Conservation (phyloP, 768 basidiomycete species). For the Boletus eberwhitei region DNA sequence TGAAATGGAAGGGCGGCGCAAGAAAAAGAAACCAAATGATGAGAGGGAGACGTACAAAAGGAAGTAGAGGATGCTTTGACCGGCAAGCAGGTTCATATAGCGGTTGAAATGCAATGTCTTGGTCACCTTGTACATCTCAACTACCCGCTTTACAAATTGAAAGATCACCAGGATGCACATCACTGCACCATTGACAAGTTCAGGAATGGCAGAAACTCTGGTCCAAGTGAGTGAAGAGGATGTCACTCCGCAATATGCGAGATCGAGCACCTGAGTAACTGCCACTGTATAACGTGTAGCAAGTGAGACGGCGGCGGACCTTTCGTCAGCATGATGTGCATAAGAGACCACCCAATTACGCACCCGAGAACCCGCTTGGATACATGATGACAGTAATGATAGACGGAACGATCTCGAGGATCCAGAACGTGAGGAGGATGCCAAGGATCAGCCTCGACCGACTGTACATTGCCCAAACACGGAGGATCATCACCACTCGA, state of each 20-base stretch:
- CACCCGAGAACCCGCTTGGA: neutral
- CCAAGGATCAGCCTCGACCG: slow-evolving; percentile 8
- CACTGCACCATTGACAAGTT: neutral
- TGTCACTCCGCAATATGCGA: neutral
- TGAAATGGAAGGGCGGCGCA: neutral
- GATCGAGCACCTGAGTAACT: neutral
- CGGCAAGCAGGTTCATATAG: slow-evolving; percentile 4
- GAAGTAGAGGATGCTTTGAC: slow-evolving; percentile 10
- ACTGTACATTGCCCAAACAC: slow-evolving; percentile 12
- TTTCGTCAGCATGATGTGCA: neutral
- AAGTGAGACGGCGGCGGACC: neutral
- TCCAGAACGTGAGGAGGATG: slow-evolving; percentile 8
- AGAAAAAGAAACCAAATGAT: neutral
- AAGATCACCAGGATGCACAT: slow-evolving; percentile 4
- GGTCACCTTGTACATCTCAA: slow-evolving; percentile 3
- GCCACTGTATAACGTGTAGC: neutral
- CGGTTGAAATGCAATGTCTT: slow-evolving; percentile 5
- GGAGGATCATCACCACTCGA: slow-evolving; percentile 17
- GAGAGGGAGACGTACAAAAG: slow-evolving; percentile 5
- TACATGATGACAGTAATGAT: neutral
- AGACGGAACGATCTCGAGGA: neutral
- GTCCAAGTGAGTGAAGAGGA: slow-evolving; percentile 2
- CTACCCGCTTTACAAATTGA: neutral
- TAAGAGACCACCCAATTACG: neutral
- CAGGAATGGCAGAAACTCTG: neutral